phyloP scores from a whole-genome alignment of 176 grass and related monocot genomes.

The Canna indica region DNA sequence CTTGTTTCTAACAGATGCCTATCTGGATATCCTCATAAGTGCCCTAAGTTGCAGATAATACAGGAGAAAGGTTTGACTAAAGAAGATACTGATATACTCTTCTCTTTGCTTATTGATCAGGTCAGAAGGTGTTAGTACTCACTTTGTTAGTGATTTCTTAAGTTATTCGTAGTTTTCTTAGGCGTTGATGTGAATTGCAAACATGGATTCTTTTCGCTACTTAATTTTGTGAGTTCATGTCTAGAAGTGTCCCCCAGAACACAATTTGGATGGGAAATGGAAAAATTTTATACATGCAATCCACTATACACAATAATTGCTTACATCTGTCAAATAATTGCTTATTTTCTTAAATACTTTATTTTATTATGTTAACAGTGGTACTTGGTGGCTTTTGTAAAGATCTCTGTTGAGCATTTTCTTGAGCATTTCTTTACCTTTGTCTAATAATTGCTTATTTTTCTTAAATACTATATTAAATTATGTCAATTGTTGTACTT shows the following conservation, averaged over 20 bases:
- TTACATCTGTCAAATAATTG: too few relatives aligned
- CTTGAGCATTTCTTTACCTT: neutral
- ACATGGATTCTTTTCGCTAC: neutral
- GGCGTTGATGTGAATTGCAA: neutral
- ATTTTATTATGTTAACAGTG: too few relatives aligned
- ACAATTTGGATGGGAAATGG: too few relatives aligned
- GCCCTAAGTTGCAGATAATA: conserved; percentile 67
- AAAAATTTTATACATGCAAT: too few relatives aligned
- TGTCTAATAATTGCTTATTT: neutral
- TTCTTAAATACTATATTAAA: neutral
- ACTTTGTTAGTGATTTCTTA: neutral
- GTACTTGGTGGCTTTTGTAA: too few relatives aligned
- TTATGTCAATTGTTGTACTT: neutral
- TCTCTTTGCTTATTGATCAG: conserved; percentile 80
- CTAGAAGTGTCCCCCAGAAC: too few relatives aligned
- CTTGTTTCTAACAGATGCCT: conserved; percentile 47
- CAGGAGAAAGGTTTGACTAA: conserved; percentile 66
- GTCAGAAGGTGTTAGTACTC: conserved; percentile 16
- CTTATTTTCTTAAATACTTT: too few relatives aligned
- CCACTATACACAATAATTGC: too few relatives aligned
- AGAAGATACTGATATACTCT: conserved; percentile 55
- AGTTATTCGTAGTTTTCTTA: too few relatives aligned
- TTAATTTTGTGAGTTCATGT: neutral
- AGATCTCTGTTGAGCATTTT: too few relatives aligned
- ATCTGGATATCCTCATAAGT: conserved; percentile 93